Base-by-base conservation (phyloP, 495 filamentous ascomycete genomes). In the Trichoderma reesei region DNA sequence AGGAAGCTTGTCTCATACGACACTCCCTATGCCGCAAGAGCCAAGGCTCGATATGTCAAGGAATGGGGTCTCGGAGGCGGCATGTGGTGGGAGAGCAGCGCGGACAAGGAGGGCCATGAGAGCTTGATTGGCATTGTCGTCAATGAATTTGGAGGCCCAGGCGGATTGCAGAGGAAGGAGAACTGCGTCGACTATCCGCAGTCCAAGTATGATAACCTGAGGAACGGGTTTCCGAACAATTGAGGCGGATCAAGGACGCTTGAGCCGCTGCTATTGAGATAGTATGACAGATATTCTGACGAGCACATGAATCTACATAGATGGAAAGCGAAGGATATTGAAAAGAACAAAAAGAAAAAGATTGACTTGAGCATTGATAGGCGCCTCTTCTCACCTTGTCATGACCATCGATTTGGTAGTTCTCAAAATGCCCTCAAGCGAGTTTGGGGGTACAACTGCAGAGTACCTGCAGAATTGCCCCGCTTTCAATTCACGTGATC, bases 61-160 rank as follows among this genome's bases (percentile, higher is more conserved):
- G 63, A 80, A 13, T 76, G 81, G 51, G 80, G 84, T 3, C 79
- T 96, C 5, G 92, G 90, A 1, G 92, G 93, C 20, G 90, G 80
- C 14, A 98, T 97, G 92, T 97, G 91, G 92, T 98, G 93, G 92
- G 93, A 98, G 76, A 89, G 86, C 68, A 92, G 86, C 73, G 87
- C 82, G 5, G 93, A 97, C 73, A 90, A 87, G 74, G 70, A 68
- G 3, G 84, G 83, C 0, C 74, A 79, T 5, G 81, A 85, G 60
- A 91, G 89, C 70, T 67, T 94, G 74, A 90, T 95, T 63, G 81
- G 77, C 13, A 86, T 81, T 56, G 88, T 89, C 59, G 86, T 90
- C 11, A 80, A 82, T 10, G 76, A 73, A 6, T 60, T 84, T 1
- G 79, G 87, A 34, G 86, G 85, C 5, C 72, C 70, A n/a, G 67